Conservation (phyloP, 2,329 filamentous ascomycete genomes). For the Aaosphaeria pasadenensis region DNA sequence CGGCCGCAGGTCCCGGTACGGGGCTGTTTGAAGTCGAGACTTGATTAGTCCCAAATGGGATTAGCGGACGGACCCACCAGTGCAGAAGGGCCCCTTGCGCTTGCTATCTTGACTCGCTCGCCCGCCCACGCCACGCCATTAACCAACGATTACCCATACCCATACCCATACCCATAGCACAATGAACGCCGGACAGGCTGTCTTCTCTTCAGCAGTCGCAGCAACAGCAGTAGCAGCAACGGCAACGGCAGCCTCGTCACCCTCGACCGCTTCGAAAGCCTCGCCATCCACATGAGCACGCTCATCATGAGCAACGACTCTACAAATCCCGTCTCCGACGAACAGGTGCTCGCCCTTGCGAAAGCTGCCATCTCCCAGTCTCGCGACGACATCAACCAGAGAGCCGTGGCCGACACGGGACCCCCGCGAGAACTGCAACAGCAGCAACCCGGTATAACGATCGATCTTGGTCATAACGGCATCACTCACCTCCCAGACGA, state of each 20-base stretch:
- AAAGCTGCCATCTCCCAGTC: conserved; percentile 66
- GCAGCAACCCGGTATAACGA: conserved; percentile 65
- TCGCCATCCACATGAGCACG: background rate
- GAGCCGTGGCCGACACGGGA: conserved; percentile 54
- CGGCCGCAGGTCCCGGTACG: no score
- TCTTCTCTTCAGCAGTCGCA: no score
- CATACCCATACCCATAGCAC: background rate
- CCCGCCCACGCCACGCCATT: background rate
- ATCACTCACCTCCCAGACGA: conserved; percentile 71
- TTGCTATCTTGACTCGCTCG: background rate
- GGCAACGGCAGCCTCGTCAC: background rate
- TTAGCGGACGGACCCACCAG: no score
- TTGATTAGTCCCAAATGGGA: background rate
- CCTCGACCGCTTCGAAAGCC: background rate
- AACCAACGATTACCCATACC: no score
- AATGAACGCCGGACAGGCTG: background rate
- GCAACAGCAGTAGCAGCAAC: no score
- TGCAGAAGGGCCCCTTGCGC: background rate
- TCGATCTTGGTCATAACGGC: conserved; percentile 73
- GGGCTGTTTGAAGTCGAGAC: no score
- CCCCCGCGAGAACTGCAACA: conserved; percentile 53
- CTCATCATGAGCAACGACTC: conserved; percentile 38
- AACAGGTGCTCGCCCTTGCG: conserved; percentile 64
- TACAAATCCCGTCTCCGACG: conserved; percentile 52
- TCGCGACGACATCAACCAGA: conserved; percentile 59